Evolutionary conservation across 108 stramenopile species (phyloP), one percentile per base, ranked within the genome.

Genomic region (Nitzschia sp.): DNA sequence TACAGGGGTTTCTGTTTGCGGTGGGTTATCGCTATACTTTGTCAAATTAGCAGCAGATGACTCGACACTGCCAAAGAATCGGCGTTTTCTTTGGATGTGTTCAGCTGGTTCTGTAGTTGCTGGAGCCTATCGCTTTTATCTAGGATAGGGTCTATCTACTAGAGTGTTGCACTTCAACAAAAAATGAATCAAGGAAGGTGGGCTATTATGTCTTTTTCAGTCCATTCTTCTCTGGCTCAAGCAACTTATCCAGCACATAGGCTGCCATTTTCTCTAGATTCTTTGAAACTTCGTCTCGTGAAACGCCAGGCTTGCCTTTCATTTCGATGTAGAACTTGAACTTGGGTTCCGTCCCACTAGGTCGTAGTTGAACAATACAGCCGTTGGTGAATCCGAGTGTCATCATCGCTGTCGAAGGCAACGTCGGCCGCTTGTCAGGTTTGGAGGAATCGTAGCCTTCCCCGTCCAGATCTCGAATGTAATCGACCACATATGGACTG

Each of bases 311-410:
- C 50, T 81, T 44, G 5, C 97, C 97, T 58, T 78, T 65, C 70
- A 94, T 76, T 77, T 99, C 98, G 36, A 95, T 84, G 80, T 99
- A 99, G 67, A 32, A 69, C 80, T 99, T 99, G 81, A 99, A 96
- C 69, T 99, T 99, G 21, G 98, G 98, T 70, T 99, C 98, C 5
- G 98, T 99, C 2, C 98, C 98, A 73, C 86, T 92, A 19, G 95
- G 96, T 48, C 98, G 87, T 53, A 99, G 88, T 34, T 96, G 97
- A n/a, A 89, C 90, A 28, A 96, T 86, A 63, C 89, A 87, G 17
- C 98, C 96, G 80, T 99, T 97, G 29, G 58, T 76, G 62, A 99
- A 95, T n/a, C 87, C 79, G 66, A 96, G 77, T 6, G 96, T 95
- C 53, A 99, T 78, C 97, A 99, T 97, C 45, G 95, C 94, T 22